phyloP scores from a whole-genome alignment of 306 rosid genomes.

The Arachis hypogaea region DNA sequence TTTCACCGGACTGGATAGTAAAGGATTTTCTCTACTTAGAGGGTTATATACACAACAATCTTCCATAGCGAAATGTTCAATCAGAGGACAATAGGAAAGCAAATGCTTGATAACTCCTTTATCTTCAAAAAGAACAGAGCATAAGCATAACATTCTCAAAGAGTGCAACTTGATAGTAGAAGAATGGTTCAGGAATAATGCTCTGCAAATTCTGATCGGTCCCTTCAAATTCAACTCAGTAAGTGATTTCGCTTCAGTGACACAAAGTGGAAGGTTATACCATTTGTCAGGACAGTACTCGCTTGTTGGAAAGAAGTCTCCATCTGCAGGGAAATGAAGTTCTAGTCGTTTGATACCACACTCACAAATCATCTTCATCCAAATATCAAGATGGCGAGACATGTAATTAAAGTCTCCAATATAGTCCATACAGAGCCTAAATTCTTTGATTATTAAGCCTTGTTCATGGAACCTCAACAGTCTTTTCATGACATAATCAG shows the following conservation, averaged over 20 bases:
- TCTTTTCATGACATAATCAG: conserved; percentile 33
- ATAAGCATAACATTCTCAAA: conserved; percentile 23
- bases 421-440: not conserved
- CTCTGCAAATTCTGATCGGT: not conserved
- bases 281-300: too few species aligned
- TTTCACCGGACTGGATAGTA: not conserved
- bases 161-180: conserved; percentile 6
- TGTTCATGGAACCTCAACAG: conserved; percentile 24
- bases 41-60: not conserved
- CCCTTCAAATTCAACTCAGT: conserved; percentile 25
- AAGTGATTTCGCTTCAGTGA: conserved; percentile 36
- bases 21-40: not conserved
- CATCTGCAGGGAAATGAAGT: conserved; percentile 1
- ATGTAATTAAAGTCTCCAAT: not conserved
- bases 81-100: conserved; percentile 34
- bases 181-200: conserved; percentile 30
- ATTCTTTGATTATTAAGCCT: conserved; percentile 26
- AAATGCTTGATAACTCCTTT: conserved; percentile 16
- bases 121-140: not conserved
- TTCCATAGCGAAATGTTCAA: not conserved
- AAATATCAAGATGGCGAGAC: conserved; percentile 30
- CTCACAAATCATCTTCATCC: conserved; percentile 37
- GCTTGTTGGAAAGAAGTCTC: too few species aligned
- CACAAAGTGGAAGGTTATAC: conserved; percentile 27
- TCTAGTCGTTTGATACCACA: conserved; percentile 34